These are phyloP conservation scores for Nicotiana rustica DNA, from an alignment of 305 asterid species.

Conservation along the genomic window DNA sequence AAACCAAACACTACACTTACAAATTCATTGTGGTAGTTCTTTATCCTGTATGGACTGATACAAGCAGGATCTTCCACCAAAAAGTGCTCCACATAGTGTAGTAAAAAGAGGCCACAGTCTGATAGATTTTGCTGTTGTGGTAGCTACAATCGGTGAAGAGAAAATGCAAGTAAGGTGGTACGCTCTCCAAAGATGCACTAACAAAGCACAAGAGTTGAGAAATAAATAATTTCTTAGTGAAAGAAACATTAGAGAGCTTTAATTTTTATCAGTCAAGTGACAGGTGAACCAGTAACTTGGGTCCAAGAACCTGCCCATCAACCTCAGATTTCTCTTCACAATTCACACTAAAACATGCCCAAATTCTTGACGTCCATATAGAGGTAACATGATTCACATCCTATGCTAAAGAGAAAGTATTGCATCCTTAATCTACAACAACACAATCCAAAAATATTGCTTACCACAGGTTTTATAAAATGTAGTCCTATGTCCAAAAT, in stretches of 20 bases:
- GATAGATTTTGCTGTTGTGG: slow-evolving; percentile 93
- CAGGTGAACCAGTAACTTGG: slow-evolving; percentile 17
- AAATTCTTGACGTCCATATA: not conserved
- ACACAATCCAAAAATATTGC: not conserved
- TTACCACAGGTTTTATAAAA: not conserved
- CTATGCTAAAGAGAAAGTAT: not conserved
- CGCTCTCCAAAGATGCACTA: slow-evolving; percentile 27
- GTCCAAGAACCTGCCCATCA: slow-evolving; percentile 22
- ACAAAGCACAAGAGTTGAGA: not conserved
- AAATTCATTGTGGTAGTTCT: slow-evolving; percentile 58
- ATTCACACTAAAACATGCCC: not conserved
- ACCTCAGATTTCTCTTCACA: not conserved
- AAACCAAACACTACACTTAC: slow-evolving; percentile 60
- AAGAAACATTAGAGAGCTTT: not conserved
- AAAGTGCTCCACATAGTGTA: slow-evolving; percentile 90
- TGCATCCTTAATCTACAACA: not conserved
- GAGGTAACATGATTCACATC: slow-evolving; percentile 20
- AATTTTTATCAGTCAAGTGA: not conserved
- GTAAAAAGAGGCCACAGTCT: slow-evolving; percentile 98
- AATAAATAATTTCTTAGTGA: not conserved
- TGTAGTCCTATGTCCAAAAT: not conserved
- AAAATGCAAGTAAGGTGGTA: slow-evolving; percentile 24
- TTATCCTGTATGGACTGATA: slow-evolving; percentile 71
- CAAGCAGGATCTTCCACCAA: slow-evolving; percentile 75
- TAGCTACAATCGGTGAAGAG: slow-evolving; percentile 53